A percentile compares a stretch with the other conserved stretches of the same genome.
phyloP scores from a whole-genome alignment of 2,329 filamentous ascomycete genomes.

The Nigrospora sphaerica region DNA sequence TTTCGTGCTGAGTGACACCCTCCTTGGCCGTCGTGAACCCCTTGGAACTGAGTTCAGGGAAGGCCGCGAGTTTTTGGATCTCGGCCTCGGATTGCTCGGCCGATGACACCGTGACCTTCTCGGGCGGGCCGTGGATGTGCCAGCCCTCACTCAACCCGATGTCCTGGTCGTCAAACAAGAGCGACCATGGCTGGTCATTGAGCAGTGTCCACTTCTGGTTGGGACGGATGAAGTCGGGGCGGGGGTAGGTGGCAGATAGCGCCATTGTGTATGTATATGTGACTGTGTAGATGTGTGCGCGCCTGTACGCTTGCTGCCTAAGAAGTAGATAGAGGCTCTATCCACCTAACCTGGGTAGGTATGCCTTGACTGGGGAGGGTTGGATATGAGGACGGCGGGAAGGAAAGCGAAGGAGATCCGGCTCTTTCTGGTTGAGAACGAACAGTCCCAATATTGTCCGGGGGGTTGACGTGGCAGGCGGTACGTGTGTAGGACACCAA shows the following conservation, averaged over 20 bases:
- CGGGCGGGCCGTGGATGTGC: slow-evolving; percentile 44
- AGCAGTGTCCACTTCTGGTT: slow-evolving; percentile 51
- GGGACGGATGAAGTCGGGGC: slow-evolving; percentile 55
- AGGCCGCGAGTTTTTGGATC: slow-evolving; percentile 39
- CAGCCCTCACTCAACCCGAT: slow-evolving; percentile 44
- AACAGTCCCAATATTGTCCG: no score
- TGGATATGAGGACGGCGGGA: no score
- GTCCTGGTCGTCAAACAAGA: slow-evolving; percentile 60
- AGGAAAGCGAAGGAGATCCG: no score
- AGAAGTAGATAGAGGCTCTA: no score
- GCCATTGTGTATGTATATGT: no score
- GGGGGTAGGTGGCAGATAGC: slow-evolving; percentile 40
- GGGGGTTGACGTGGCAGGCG: no score
- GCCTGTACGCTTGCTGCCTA: no score
- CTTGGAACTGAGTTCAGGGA: slow-evolving; percentile 39
- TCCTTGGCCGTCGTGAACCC: slow-evolving; percentile 28
- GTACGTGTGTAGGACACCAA: no score
- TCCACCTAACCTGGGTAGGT: no score
- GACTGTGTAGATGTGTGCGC: no score
- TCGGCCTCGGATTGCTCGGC: slow-evolving; percentile 25
- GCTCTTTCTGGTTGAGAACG: no score
- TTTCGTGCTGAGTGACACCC: slow-evolving; percentile 27
- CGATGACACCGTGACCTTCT: slow-evolving; percentile 20
- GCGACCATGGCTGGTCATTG: slow-evolving; percentile 52
- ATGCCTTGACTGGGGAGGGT: no score